Evolutionary conservation across 2,329 filamentous ascomycete species (phyloP), one percentile per base, ranked within the genome.

Genomic region (Colletotrichum chrysophilum): DNA sequence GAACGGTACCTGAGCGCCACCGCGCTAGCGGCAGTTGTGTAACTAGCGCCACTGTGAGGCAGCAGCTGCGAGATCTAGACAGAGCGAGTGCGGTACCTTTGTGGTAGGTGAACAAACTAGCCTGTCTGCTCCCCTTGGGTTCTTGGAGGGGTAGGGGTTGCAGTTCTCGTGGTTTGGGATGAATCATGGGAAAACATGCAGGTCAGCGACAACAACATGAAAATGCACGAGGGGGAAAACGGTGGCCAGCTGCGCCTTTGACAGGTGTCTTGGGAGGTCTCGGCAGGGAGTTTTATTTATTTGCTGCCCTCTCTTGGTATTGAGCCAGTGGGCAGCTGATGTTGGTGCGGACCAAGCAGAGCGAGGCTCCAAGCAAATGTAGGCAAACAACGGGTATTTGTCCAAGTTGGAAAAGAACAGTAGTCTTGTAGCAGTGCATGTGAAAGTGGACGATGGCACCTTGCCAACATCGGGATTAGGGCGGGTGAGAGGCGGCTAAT

Each of bases 1-100:
- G 34, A 18, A 34, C 16, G 58, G 73, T 69, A 60, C 64, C 73
- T 68, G 73, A 60, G 34, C 73, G 73, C 70, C 70, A 75, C 73
- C 32, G 26, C 56, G 73, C 73, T 73, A 73, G 56, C 73, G 70
- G 70, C 58, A 73, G 73, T 73, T 75, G 64, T 60, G 73, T 28
- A 52, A 64, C 43, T 24, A 67, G 38, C 24, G 21, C 32, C 43
- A 2, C n/a, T n/a, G 2, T 52, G n/a, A 13, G 24, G 32, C 10
- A 55, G 43, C 58, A 55, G 43, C 58, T 68, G 64, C 34, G 34
- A 24, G 43, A 68, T 68, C 62, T 60, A 68, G 58, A 64, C 73
- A 68, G 18, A n/a, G 30, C 7, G 61, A 26, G n/a, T 21, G 16
- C 14, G 52, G n/a, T n/a, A 30, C n/a, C 58, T 43, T 28, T 18